Evolutionary conservation across 192 early-diverging fungal species (phyloP), one percentile per base, ranked within the genome.

Genomic region (Backusella luteola): DNA sequence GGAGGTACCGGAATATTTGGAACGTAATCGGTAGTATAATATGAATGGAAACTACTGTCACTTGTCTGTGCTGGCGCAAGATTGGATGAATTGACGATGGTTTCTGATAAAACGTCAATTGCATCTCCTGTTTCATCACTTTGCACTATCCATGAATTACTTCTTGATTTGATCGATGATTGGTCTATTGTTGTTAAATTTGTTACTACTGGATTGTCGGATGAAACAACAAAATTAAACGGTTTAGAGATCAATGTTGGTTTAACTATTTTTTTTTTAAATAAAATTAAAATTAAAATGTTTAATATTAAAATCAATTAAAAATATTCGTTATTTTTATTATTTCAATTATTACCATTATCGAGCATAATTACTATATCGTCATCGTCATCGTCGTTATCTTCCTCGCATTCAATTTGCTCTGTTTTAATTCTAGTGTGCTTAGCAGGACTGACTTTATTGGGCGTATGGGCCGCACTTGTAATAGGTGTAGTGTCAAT

Each of bases 1-100:
- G 89, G 89, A 8, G 87, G 85, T 0, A 81, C 82, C 21, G 89
- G 89, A 53, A 90, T 90, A 63, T 83, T 81, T 0, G 89, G 89
- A 21, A 90, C 82, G 56, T 87, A 85, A 69, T 89, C 85, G 6
- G 78, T 78, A 41, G 79, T 76, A 6, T 14, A 66, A 19, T 76
- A 34, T 59, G 79, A 66, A 70, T 77, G 3, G 56, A 41, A 26
- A 81, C 83, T 73, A 85, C 81, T 83, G 38, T 81, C 82, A 42
- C 84, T 81, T 41, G 81, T 79, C 29, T 82, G 83, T 23, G 88
- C 88, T 46, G 84, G 76, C 0, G 85, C 83, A 15, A 89, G 74
- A 56, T 84, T 84, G 21, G 77, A 79, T 52, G 87, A 84, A 74
- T 89, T 83, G 4, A 89, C 78, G 15, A 82, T 78, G 2, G 86